phyloP scores from a whole-genome alignment of 192 early-diverging fungal species.

The Endogone sp. region DNA sequence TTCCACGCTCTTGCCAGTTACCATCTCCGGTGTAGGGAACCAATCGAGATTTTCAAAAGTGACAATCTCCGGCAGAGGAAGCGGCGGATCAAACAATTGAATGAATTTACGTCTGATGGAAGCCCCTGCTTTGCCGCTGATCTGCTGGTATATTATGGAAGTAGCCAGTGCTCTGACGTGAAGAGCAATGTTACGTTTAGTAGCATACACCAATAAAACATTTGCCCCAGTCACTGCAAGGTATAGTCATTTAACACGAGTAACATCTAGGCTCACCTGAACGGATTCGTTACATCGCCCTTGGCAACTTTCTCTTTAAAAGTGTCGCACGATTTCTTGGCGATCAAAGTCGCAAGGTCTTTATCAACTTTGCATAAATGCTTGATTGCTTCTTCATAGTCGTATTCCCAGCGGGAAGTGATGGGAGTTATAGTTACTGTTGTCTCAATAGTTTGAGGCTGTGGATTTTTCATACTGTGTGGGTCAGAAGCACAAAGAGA shows the following conservation, averaged over 20 bases:
- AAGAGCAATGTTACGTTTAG: not conserved
- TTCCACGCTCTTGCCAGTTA: conserved; percentile 20
- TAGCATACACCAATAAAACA: not conserved
- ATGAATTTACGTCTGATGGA: conserved; percentile 56
- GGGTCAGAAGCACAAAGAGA: not conserved
- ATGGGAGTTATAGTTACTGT: no score
- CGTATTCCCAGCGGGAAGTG: conserved; percentile 1
- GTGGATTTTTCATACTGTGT: not conserved
- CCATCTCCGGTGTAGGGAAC: conserved; percentile 52
- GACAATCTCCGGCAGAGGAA: conserved; percentile 13
- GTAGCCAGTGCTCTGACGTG: conserved; percentile 25
- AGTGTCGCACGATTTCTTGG: conserved; percentile 16
- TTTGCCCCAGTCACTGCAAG: not conserved
- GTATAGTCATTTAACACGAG: not conserved
- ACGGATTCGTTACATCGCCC: conserved; percentile 12
- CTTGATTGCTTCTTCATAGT: conserved; percentile 27
- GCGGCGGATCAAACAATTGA: conserved; percentile 39
- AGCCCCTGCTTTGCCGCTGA: conserved; percentile 62
- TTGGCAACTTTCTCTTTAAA: conserved; percentile 33
- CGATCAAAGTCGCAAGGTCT: conserved; percentile 38
- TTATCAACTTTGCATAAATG: conserved; percentile 41
- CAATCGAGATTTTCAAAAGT: conserved; percentile 4
- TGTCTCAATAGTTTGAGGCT: not conserved
- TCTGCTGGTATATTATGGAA: conserved; percentile 69
- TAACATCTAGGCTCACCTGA: conserved; percentile 13